Evolutionary conservation across 805 yeast species (phyloP).

Genomic region (Starmera quercuum): DNA sequence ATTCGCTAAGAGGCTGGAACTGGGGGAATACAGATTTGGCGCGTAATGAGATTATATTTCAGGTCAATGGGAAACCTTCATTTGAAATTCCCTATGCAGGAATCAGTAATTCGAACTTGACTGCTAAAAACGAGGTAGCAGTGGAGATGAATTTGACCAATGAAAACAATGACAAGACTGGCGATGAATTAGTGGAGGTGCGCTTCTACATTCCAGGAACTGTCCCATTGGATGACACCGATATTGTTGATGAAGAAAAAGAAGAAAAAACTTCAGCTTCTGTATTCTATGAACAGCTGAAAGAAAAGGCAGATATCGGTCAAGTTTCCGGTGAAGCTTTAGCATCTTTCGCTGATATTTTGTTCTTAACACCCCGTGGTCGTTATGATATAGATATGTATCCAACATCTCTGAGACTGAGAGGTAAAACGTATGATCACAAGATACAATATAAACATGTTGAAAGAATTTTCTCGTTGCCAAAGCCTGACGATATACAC

Average conservation of each 20-base stretch:
- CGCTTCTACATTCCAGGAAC: constrained; percentile 91
- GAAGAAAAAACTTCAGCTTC: constrained; percentile 67
- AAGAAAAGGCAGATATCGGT: constrained; percentile 91
- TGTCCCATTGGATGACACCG: constrained; percentile 38
- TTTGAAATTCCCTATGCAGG: constrained; percentile 84
- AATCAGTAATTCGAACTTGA: constrained; percentile 78
- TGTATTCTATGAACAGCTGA: constrained; percentile 82
- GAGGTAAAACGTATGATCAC: constrained; percentile 98
- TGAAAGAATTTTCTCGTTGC: constrained; percentile 84
- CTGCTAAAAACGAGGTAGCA: constrained; percentile 91
- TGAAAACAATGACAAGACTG: constrained; percentile 55
- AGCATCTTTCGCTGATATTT: constrained; percentile 83
- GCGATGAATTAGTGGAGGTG: constrained; percentile 95
- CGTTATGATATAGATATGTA: constrained; percentile 96
- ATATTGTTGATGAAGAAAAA: constrained; percentile 23
- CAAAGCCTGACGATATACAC: constrained; percentile 90
- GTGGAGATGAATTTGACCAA: constrained; percentile 67
- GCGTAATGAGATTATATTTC: constrained; percentile 82
- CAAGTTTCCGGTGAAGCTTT: constrained; percentile 92
- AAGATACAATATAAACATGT: constrained; percentile 86
- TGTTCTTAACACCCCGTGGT: constrained; percentile 96
- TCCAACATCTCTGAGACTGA: constrained; percentile 73
- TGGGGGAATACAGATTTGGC: constrained; percentile 96
- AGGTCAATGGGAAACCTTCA: constrained; percentile 79
- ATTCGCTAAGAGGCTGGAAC: constrained; percentile 96